A percentile compares a stretch with the other conserved stretches of the same genome.
Evolutionary conservation across 352 stramenopile species (phyloP).

Genomic region (Globisporangium nagaii): DNA sequence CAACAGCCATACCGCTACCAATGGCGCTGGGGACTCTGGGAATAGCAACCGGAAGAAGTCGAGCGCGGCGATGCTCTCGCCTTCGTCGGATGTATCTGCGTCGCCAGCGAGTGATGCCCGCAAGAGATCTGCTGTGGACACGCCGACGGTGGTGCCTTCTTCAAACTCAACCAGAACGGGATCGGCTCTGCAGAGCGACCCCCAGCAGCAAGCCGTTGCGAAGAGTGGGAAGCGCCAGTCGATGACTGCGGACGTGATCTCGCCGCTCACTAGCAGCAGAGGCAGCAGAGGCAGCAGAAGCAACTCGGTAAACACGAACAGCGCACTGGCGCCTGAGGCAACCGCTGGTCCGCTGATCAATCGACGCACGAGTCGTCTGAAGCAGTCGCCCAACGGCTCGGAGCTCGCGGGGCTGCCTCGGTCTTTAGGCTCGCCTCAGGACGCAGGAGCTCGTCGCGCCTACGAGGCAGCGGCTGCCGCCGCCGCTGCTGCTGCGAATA

Average conservation of each 20-base stretch:
- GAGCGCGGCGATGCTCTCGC: neutral
- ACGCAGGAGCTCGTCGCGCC: slow-evolving; percentile 12
- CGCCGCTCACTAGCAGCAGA: neutral
- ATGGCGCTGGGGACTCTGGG: neutral
- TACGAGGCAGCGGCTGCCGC: slow-evolving; percentile 8
- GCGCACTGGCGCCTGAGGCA: neutral
- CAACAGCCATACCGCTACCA: slow-evolving; percentile 1
- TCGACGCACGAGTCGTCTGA: slow-evolving; percentile 39
- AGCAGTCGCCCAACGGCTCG: slow-evolving; percentile 36
- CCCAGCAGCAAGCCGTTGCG: neutral
- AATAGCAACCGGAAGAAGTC: neutral
- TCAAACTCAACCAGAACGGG: no score
- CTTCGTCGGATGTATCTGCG: neutral
- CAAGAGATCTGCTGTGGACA: neutral
- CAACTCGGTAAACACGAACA: slow-evolving; percentile 6
- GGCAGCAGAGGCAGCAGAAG: slow-evolving; percentile 1
- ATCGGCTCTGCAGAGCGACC: no score
- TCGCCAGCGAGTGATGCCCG: neutral
- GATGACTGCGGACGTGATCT: neutral
- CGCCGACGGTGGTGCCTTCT: neutral
- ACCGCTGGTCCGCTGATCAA: slow-evolving; percentile 25
- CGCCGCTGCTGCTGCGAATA: slow-evolving; percentile 6
- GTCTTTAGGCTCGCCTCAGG: slow-evolving; percentile 13
- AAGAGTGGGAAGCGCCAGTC: neutral
- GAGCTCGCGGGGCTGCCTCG: slow-evolving; percentile 20